phyloP scores from a whole-genome alignment of 2,329 filamentous ascomycete genomes.

The Botrytis deweyae region DNA sequence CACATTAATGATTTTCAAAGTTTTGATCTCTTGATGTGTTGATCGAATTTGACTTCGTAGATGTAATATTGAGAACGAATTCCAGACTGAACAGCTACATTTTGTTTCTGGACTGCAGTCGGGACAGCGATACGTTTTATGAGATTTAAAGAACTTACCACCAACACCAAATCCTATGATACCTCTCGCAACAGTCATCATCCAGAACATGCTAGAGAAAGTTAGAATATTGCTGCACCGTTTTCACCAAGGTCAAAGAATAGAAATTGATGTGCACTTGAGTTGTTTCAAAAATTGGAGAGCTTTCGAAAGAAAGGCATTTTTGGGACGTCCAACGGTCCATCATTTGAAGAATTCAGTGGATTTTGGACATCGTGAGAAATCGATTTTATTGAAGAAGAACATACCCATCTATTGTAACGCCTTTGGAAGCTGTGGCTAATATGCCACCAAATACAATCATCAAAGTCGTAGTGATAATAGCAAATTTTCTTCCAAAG shows the following conservation, averaged over 20 bases:
- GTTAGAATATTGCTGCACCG: neutral
- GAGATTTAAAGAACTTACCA: constrained; percentile 34
- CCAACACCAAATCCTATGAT: constrained; percentile 49
- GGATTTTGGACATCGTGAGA: neutral
- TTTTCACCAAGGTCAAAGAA: neutral
- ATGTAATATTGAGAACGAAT: neutral
- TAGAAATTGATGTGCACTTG: neutral
- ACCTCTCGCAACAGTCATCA: constrained; percentile 51
- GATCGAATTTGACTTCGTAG: neutral
- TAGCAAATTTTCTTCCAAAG: constrained; percentile 47
- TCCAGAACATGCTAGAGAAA: constrained; percentile 49
- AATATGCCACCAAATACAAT: constrained; percentile 47
- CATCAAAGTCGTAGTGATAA: constrained; percentile 47
- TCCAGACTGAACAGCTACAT: neutral
- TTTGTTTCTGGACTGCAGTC: neutral
- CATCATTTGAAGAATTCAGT: neutral
- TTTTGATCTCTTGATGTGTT: neutral
- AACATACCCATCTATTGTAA: constrained; percentile 42
- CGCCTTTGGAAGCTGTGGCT: constrained; percentile 46
- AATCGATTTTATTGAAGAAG: neutral
- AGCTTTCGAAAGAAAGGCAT: neutral
- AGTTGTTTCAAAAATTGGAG: neutral
- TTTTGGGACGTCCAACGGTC: no score
- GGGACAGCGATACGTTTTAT: neutral
- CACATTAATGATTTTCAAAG: neutral